Conservation (phyloP, 176 grass and related monocot species). For the Eleusine coracana region DNA sequence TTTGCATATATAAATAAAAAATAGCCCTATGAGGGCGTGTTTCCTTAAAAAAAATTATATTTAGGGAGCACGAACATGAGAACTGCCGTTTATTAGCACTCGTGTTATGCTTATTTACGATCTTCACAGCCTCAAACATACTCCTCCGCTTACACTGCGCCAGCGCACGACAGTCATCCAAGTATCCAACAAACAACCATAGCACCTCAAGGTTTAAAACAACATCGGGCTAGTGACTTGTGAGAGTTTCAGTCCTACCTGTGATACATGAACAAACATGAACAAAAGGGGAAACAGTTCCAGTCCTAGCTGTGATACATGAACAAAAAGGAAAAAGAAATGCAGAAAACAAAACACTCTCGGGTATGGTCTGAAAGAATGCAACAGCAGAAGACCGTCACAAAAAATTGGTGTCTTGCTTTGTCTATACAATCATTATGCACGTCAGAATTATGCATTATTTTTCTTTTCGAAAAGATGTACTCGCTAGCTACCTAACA, state of each 20-base stretch:
- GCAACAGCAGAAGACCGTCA: conserved; percentile 18
- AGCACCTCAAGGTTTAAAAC: background rate
- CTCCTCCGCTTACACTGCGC: too few species aligned
- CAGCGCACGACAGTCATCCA: background rate
- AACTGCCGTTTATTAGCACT: too few species aligned
- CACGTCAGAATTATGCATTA: conserved; percentile 30
- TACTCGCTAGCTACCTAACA: conserved; percentile 60
- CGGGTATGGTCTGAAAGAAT: conserved; percentile 39
- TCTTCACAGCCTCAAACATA: too few species aligned
- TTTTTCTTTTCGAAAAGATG: conserved; percentile 34
- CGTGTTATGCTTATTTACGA: too few species aligned
- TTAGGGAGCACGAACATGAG: too few species aligned
- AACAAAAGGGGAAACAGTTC: background rate
- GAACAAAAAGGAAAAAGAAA: background rate
- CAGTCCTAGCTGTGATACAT: conserved; percentile 30
- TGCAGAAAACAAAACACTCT: conserved; percentile 9
- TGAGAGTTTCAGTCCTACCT: conserved; percentile 5
- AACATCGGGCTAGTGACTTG: background rate
- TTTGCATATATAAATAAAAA: too few species aligned
- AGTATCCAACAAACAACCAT: background rate
- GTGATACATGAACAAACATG: conserved; percentile 8
- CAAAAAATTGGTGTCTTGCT: conserved; percentile 34
- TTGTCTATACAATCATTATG: conserved; percentile 55
- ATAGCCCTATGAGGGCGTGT: too few species aligned
- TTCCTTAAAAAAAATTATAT: too few species aligned